Evolutionary conservation across 495 filamentous ascomycete species (phyloP).

Genomic region (Cenococcum geophilum): DNA sequence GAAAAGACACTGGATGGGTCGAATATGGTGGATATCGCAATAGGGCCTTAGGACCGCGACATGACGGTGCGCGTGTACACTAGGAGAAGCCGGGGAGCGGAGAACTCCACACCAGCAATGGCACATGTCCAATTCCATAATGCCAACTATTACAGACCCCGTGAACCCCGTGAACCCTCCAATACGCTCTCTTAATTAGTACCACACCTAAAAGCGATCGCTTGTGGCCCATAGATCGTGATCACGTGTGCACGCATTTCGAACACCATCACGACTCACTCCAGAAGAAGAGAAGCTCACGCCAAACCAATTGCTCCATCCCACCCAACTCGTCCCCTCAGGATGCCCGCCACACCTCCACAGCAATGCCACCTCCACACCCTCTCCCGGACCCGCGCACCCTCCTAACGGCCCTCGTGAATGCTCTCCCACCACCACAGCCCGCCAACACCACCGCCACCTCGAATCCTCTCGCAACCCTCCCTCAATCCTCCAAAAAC

Average conservation of each 20-base stretch:
- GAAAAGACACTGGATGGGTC: too few relatives aligned
- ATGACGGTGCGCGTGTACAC: not conserved
- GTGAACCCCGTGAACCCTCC: too few relatives aligned
- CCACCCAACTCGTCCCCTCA: conserved; percentile 6
- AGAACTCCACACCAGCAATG: too few relatives aligned
- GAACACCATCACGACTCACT: too few relatives aligned
- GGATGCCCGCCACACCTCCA: conserved; percentile 9
- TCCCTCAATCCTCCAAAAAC: conserved; percentile 17
- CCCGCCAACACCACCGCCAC: not conserved
- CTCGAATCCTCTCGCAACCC: conserved; percentile 18
- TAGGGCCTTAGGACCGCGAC: too few relatives aligned
- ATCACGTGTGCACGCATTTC: too few relatives aligned
- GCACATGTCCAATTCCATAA: too few relatives aligned
- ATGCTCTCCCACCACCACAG: conserved; percentile 11
- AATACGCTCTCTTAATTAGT: too few relatives aligned
- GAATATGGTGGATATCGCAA: too few relatives aligned
- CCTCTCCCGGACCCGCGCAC: conserved; percentile 21
- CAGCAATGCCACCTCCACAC: conserved; percentile 16
- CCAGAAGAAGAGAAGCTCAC: too few relatives aligned
- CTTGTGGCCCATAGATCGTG: not conserved
- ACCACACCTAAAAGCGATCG: too few relatives aligned
- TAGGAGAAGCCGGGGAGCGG: not conserved
- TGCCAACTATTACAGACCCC: too few relatives aligned
- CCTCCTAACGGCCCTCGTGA: conserved; percentile 28
- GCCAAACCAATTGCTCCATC: conserved; percentile 11